These are phyloP conservation scores for Parascedosporium putredinis DNA, from an alignment of 2,329 filamentous ascomycete species.

Conservation along the genomic window DNA sequence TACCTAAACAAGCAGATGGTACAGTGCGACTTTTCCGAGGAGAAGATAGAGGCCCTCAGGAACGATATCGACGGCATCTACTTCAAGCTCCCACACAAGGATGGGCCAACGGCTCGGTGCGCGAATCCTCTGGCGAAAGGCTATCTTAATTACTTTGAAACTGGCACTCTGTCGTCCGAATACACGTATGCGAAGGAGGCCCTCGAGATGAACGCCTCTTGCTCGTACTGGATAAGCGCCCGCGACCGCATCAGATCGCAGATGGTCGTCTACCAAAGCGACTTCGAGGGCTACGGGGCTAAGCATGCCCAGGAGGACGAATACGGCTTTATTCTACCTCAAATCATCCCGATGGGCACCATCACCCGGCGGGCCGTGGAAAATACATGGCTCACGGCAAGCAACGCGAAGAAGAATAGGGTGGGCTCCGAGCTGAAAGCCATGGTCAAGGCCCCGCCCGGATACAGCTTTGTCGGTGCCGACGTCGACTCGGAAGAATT, in stretches of 20 bases:
- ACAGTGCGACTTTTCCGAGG: conserved; percentile 65
- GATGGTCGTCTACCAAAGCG: conserved; percentile 78
- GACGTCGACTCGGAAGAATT: conserved; percentile 96
- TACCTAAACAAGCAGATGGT: conserved; percentile 65
- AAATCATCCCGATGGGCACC: conserved; percentile 97
- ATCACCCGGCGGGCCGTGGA: conserved; percentile 90
- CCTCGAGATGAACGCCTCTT: conserved; percentile 95
- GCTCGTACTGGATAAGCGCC: conserved; percentile 98
- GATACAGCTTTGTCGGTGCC: conserved; percentile 89
- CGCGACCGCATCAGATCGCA: conserved; percentile 89
- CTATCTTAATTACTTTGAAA: conserved; percentile 85
- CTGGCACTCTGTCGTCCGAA: conserved; percentile 75
- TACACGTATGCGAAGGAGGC: conserved; percentile 88
- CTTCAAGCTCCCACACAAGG: conserved; percentile 94
- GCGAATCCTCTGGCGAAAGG: conserved; percentile 82
- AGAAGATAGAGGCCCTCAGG: conserved; percentile 53
- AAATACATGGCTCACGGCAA: conserved; percentile 96
- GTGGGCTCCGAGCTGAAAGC: conserved; percentile 95
- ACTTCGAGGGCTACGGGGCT: conserved; percentile 24
- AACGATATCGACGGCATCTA: conserved; percentile 60
- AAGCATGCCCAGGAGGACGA: conserved; percentile 14
- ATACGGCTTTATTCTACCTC: conserved; percentile 77
- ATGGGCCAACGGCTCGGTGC: conserved; percentile 78
- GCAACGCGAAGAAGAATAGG: conserved; percentile 91
- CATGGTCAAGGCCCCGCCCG: conserved; percentile 85